Base-by-base conservation (phyloP, 345 rosid species). In the Theobroma cacao region DNA sequence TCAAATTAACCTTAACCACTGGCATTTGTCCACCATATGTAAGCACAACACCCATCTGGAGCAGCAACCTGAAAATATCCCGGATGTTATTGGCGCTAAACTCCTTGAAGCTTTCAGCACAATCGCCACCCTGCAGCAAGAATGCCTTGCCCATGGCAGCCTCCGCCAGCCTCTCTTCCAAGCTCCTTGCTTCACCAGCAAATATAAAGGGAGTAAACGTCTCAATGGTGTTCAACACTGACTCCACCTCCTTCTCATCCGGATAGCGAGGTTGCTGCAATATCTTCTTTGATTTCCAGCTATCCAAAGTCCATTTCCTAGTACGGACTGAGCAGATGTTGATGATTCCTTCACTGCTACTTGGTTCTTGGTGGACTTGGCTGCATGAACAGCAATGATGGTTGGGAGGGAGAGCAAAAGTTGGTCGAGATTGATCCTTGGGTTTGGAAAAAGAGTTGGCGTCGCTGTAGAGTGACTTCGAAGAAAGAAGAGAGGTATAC, bases 31-130 rank as follows among this genome's bases (percentile, higher is more conserved):
- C 93, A 10, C 93, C 93, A 50, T 88, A 89, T 28, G 78, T 88
- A 38, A 89, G 93, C 30, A 89, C 93, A 74, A 78, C 87, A 26
- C 93, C 74, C 92, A 89, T 89, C 87, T 89, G 92, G 76, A 87
- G 84, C 74, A 89, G n/a, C 62, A 89, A 79, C 77, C 93, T 85
- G 41, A 88, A 86, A 15, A 90, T 87, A 30, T 87, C 89, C 76
- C 90, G 81, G 24, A 87, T 89, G 76, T 87, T 81, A n/a, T 68
- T 75, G 22, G 90, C 89, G 69, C 82, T 78, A 76, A 87, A 87
- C 84, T 87, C 90, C 81, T 89, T 87, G 87, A 87, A 87, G 75
- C 92, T 85, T 89, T 88, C 91, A 7, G 91, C 90, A 75, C 90
- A 86, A 67, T 89, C 90, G 1, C 90, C 91, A 33, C 91, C 91